Conservation (phyloP, 2,329 filamentous ascomycete genomes). For the Myotisia sp. region DNA sequence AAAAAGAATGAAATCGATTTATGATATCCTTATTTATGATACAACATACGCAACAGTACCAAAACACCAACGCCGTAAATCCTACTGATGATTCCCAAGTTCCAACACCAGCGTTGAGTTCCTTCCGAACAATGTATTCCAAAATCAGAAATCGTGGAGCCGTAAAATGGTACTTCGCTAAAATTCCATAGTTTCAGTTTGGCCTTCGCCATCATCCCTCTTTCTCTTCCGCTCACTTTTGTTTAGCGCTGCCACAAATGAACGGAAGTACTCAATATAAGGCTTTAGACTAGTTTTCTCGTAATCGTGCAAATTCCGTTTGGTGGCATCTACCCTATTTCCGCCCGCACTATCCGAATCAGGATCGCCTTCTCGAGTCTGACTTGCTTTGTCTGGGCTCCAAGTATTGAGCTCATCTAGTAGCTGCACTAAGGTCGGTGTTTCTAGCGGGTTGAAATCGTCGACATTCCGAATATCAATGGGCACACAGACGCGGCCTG, state of each 20-base stretch:
- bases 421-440: constrained; percentile 78
- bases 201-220: constrained; percentile 38
- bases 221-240: constrained; percentile 52
- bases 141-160: neutral
- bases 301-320: constrained; percentile 58
- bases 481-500: constrained; percentile 85
- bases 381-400: constrained; percentile 29
- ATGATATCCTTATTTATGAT: too few relatives aligned
- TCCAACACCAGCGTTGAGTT: too few relatives aligned
- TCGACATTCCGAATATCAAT: constrained; percentile 65
- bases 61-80: too few relatives aligned
- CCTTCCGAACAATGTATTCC: too few relatives aligned
- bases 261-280: constrained; percentile 78
- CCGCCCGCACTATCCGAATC: constrained; percentile 1
- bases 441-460: constrained; percentile 69
- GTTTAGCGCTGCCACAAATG: constrained; percentile 63
- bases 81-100: too few relatives aligned
- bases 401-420: constrained; percentile 77
- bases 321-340: constrained; percentile 21
- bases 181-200: constrained; percentile 50
- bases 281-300: constrained; percentile 93
- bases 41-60: too few relatives aligned
- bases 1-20: too few relatives aligned
- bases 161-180: constrained; percentile 23
- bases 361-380: constrained; percentile 11